Conservation (phyloP, 495 filamentous ascomycete genomes). For the Aspergillus hancockii region DNA sequence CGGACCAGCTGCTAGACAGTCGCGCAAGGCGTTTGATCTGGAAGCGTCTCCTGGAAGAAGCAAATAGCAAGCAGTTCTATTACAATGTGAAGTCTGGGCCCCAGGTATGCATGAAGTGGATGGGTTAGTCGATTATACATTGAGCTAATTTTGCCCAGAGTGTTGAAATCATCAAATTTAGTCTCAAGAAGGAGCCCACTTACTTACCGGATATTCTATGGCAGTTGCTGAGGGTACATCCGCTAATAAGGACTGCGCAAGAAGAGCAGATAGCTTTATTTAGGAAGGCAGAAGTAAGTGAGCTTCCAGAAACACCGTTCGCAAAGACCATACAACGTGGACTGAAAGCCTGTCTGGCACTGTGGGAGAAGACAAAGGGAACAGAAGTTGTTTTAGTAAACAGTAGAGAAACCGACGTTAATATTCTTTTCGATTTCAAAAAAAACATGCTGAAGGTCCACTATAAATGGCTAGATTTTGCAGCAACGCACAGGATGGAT, state of each 20-base stretch:
- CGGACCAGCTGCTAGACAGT: constrained; percentile 14
- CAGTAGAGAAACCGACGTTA: too few species aligned
- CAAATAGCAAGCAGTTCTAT: constrained; percentile 7
- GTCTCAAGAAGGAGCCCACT: constrained; percentile 18
- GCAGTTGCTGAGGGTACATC: constrained; percentile 1
- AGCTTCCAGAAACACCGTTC: constrained; percentile 2
- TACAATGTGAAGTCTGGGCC: neutral
- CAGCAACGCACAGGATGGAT: neutral
- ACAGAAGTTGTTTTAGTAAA: too few species aligned
- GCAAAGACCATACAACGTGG: constrained; percentile 1
- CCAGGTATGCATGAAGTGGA: constrained; percentile 1
- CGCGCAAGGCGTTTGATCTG: constrained; percentile 14
- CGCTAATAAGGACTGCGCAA: constrained; percentile 8
- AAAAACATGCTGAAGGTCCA: neutral
- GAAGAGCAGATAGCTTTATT: constrained; percentile 10
- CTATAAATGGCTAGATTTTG: neutral
- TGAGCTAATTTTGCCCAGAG: constrained; percentile 12
- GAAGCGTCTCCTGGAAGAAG: constrained; percentile 11
- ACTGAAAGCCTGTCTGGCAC: too few species aligned
- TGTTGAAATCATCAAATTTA: constrained; percentile 13
- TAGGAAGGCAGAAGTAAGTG: constrained; percentile 4
- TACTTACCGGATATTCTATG: constrained; percentile 13
- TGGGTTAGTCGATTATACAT: neutral
- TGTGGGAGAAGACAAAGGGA: too few species aligned
- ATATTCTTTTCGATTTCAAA: too few species aligned